Evolutionary conservation across 2,329 filamentous ascomycete species (phyloP).

Genomic region (Boeremia exigua): DNA sequence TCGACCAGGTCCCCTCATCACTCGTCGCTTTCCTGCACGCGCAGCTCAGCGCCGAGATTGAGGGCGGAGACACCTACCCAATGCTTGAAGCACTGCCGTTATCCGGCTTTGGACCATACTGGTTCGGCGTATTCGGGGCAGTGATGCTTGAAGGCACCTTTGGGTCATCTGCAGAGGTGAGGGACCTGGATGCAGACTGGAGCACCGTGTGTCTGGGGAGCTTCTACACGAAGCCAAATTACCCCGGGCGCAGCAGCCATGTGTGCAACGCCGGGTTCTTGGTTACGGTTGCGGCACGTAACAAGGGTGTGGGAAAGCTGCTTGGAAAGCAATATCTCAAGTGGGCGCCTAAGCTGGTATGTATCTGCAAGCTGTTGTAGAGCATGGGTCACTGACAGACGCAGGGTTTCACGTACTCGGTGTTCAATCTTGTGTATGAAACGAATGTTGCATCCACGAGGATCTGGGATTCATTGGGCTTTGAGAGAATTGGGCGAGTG

Average conservation of each 20-base stretch:
- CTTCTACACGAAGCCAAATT: conserved; percentile 83
- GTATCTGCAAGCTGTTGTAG: not conserved
- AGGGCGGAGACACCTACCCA: conserved; percentile 85
- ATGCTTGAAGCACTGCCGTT: conserved; percentile 76
- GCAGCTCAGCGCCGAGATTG: conserved; percentile 84
- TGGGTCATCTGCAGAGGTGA: conserved; percentile 53
- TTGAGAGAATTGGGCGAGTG: conserved; percentile 83
- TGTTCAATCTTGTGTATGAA: conserved; percentile 90
- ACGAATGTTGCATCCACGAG: conserved; percentile 80
- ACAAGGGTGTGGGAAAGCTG: conserved; percentile 51
- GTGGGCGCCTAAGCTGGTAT: conserved; percentile 51
- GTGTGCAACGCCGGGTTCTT: conserved; percentile 68
- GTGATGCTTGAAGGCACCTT: conserved; percentile 82
- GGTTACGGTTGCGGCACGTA: conserved; percentile 47
- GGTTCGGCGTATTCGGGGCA: conserved; percentile 85
- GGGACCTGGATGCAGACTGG: conserved; percentile 57
- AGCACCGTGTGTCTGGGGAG: conserved; percentile 77
- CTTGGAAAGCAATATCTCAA: conserved; percentile 53
- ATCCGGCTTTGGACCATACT: conserved; percentile 77
- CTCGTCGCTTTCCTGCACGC: conserved; percentile 76
- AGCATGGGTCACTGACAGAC: not conserved
- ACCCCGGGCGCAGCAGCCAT: conserved; percentile 83
- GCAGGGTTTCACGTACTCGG: conserved; percentile 80
- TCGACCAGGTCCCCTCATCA: conserved; percentile 70
- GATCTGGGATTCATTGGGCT: conserved; percentile 62